Evolutionary conservation across 192 early-diverging fungal species (phyloP).

Genomic region (Backusella tarrabulga): DNA sequence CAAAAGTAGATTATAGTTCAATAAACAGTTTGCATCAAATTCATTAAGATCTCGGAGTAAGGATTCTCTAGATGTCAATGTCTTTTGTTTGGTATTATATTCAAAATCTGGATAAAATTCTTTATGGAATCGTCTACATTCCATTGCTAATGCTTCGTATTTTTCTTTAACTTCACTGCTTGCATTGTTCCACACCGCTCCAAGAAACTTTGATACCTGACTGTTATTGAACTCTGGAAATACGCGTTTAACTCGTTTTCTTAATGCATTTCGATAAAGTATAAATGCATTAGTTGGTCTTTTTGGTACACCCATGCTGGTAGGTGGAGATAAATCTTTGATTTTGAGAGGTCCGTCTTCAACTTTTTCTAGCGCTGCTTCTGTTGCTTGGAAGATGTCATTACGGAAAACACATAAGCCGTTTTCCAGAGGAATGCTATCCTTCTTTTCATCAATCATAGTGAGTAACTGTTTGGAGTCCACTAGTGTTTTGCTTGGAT

Average conservation of each 20-base stretch:
- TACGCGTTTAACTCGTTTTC: neutral
- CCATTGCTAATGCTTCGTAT: neutral
- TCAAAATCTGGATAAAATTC: neutral
- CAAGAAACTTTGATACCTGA: slow-evolving; percentile 3
- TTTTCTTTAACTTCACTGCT: neutral
- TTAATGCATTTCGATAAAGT: slow-evolving; percentile 2
- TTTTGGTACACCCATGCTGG: neutral
- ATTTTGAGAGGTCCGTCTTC: neutral
- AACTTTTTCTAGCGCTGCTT: neutral
- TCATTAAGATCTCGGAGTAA: no score
- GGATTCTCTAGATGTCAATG: neutral
- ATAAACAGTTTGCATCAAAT: neutral
- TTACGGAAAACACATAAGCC: neutral
- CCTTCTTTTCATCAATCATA: slow-evolving; percentile 8
- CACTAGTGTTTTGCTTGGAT: neutral
- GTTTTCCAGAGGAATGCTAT: neutral
- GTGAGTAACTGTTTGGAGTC: neutral
- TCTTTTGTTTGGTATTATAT: neutral
- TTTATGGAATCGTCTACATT: neutral
- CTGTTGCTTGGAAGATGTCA: neutral
- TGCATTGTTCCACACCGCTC: slow-evolving; percentile 9
- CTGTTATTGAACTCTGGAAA: neutral
- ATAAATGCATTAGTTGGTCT: slow-evolving; percentile 8
- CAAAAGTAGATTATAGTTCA: neutral
- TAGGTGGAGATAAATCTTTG: neutral